Base-by-base conservation (phyloP, 352 stramenopile species). In the Phytophthora quininea region DNA sequence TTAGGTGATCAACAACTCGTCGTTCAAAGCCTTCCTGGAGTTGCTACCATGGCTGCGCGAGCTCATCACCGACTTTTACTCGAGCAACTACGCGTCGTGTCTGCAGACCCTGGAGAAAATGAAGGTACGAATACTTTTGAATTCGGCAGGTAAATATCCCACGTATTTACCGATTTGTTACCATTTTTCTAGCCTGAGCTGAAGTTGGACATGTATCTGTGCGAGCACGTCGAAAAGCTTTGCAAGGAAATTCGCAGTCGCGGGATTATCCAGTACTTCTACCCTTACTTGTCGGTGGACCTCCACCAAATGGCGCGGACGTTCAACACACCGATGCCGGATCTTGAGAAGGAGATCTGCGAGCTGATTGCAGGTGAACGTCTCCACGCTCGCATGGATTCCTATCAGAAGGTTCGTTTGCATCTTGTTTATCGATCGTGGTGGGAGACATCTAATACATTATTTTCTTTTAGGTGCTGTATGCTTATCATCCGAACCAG, bases 261-360 rank as follows among this genome's bases (percentile, higher is more conserved):
- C 19, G 90, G 83, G 7, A 92, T 97, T 57, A 86, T 93, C 51
- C 91, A 97, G 77, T 97, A 95, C 68, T 96, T 97, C 67, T 83
- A 86, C 52, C 86, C 91, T 53, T 97, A 96, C 49, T 51, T 95
- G 51, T 96, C 89, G 0, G 91, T 96, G 10, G 84, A 97, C 37
- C 67, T 97, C 14, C 69, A 86, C 37, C 76, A 95, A 61, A 97
- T 97, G 91, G 91, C 91, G 11, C 75, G 78, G 27, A 92, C 84
- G 2, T 97, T 97, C 58, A 93, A 88, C 60, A 93, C 82, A 4
- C 67, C 77, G 27, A 84, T 67, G 7, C 42, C 60, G 10, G 71
- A 77, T 8, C 77, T 97, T 0, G 91, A 97, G 68, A 89, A 84
- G 30, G 86, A 96, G 45, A 74, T 96, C 3, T 89, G 88, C 52